Evolutionary conservation across 2,329 filamentous ascomycete genomes (phyloP), one percentile per base, ranked within the genome.

Genomic region (Hypomyces perniciosus): DNA sequence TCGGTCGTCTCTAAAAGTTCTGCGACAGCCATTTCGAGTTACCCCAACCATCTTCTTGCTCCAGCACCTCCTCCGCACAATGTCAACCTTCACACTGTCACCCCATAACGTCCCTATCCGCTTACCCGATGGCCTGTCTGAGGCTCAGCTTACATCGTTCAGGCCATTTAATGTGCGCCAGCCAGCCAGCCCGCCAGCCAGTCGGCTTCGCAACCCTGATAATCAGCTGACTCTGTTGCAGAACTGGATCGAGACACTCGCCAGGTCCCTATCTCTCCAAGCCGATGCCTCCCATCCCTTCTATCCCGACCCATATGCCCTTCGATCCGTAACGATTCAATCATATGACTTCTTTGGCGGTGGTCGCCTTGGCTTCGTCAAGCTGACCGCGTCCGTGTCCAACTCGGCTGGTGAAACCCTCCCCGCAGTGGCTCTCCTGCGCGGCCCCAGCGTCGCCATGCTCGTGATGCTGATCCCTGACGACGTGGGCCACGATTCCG

Each of bases 391-490:
- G 6, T 57, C 65, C 2, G 68, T 84, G 1, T 64, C 66, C 52
- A 83, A 80, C 57, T 51, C 56, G 1, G 65, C 66, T 0, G 74
- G 73, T 49, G 76, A 80, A 56, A 62, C 58, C 1, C 70, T 85
- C 0, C 79, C 81, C 0, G 79, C 77, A 4, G 68, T 69, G 2
- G 70, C 80, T 0, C 78, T 85, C 53, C 70, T 85, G 2, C 75
- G 81, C 35, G 81, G 81, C 0, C 74, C 79, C n/a, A 78, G 74
- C 59, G 80, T 84, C 40, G 80, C 73, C 27, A 79, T 84, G 74
- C 72, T 84, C 7, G 72, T 81, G 29, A 72, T 80, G 59, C 70
- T 81, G 6, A 57, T 78, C 6, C 79, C 79, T 0, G 74, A 80
- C 44, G 78, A 82, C 59, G 65, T 58, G 1, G 45, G 61, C 5